These are phyloP conservation scores for Zopfochytrium polystomum DNA, from an alignment of 371 early-diverging fungal species.

Conservation along the genomic window DNA sequence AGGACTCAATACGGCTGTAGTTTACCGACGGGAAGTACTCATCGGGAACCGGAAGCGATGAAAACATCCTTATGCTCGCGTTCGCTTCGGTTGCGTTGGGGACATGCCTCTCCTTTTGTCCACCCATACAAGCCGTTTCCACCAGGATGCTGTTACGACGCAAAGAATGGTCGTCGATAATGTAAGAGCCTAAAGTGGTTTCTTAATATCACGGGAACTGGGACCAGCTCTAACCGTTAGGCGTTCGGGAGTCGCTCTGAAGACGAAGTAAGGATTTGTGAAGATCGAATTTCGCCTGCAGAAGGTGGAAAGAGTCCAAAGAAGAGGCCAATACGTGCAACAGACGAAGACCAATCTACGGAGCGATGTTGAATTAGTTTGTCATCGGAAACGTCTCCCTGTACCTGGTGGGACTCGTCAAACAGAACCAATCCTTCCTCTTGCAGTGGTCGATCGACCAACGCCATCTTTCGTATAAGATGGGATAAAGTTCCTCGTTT, in stretches of 20 bases:
- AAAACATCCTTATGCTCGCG: neutral
- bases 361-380: neutral
- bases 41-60: neutral
- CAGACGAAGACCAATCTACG: conserved; percentile 41
- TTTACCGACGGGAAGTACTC: neutral
- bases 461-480: conserved; percentile 24
- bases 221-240: neutral
- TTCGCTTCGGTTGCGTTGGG: conserved; percentile 7
- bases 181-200: conserved; percentile 6
- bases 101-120: conserved; percentile 33
- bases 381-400: conserved; percentile 12
- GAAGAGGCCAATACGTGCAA: conserved; percentile 29
- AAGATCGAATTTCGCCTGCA: conserved; percentile 32
- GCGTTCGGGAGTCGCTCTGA: conserved; percentile 22
- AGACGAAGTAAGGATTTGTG: conserved; percentile 27
- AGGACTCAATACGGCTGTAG: neutral
- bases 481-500: conserved; percentile 16
- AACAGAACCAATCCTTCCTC: conserved; percentile 16
- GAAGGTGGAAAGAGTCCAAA: conserved; percentile 38
- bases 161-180: conserved; percentile 41
- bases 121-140: conserved; percentile 30
- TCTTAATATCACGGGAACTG: neutral
- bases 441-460: conserved; percentile 11
- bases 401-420: conserved; percentile 41
- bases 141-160: conserved; percentile 36